Conservation (phyloP, 352 stramenopile genomes). For the Pythium apleroticum region DNA sequence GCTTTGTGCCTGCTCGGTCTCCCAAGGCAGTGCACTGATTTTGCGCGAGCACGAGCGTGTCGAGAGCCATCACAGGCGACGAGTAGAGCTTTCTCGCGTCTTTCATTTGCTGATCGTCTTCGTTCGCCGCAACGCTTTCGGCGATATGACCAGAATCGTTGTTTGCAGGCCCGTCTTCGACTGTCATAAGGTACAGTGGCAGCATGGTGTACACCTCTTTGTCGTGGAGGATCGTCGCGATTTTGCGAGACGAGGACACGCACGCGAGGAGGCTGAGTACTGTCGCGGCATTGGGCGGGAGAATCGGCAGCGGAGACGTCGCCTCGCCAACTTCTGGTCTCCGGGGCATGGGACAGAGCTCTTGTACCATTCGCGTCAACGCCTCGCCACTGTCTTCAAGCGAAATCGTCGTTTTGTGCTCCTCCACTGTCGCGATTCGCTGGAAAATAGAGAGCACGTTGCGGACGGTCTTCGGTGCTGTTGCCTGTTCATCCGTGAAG, state of each 20-base stretch:
- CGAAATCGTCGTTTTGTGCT: slow-evolving; percentile 73
- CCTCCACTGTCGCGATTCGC: slow-evolving; percentile 57
- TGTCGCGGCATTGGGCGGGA: slow-evolving; percentile 40
- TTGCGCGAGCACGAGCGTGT: slow-evolving; percentile 24
- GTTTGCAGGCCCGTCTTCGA: slow-evolving; percentile 2
- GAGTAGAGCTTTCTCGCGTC: slow-evolving; percentile 1
- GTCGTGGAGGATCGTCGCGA: slow-evolving; percentile 56
- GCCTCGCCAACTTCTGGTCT: background rate
- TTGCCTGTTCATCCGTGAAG: slow-evolving; percentile 40
- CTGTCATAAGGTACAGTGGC: slow-evolving; percentile 38
- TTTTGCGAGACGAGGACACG: slow-evolving; percentile 38
- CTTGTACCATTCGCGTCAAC: slow-evolving; percentile 45
- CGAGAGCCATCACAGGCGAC: slow-evolving; percentile 24
- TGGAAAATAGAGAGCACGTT: slow-evolving; percentile 67
- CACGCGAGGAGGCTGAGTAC: slow-evolving; percentile 44
- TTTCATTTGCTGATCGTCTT: background rate
- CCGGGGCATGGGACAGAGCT: slow-evolving; percentile 31
- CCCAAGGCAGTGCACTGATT: slow-evolving; percentile 36
- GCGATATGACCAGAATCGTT: background rate
- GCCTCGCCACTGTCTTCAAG: slow-evolving; percentile 69
- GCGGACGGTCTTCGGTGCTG: slow-evolving; percentile 50
- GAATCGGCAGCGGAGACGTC: slow-evolving; percentile 16
- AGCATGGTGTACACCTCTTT: slow-evolving; percentile 51
- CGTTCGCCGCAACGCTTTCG: background rate
- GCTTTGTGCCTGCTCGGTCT: slow-evolving; percentile 33